Base-by-base conservation (phyloP, 768 basidiomycete genomes). In the Collybiopsis luxurians region DNA sequence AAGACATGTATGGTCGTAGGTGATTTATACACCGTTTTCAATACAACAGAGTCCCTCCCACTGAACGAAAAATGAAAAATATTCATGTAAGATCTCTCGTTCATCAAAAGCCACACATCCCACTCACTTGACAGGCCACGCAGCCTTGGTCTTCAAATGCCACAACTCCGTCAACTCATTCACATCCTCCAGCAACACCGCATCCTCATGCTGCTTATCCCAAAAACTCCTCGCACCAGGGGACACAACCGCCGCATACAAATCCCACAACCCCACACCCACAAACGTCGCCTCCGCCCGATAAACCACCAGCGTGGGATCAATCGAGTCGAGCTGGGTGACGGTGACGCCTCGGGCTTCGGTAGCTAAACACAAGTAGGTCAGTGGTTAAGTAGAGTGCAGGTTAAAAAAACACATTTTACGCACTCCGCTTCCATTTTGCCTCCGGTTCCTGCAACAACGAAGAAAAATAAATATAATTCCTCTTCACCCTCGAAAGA, bases 381-480 rank as follows among this genome's bases (percentile, higher is more conserved):
- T 45, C 23, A 54, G 31, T 34, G 31, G 5, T 34, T 13, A 34
- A 6, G 31, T 34, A 34, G 13, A 13, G 19, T 24, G 6, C 11
- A 36, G 34, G 58, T 28, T 60, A 38, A 28, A 24, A 34, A 21
- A 39, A 55, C 38, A 39, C 48, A 13, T 59, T 31, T 48, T 60
- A 74, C 87, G 64, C 70, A 92, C 90, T 91, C 66, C 87, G 79
- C 66, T 86, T 86, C 96, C 96, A 99, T 70, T 99, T 99, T 2
- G 94, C 93, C 70, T 98, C 95, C 0, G 97, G 97, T 65, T 98
- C 96, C 70, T 98, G 97, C 48, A 99, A 72, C 47, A 99, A 75
- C 0, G 95, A 97, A 1, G 95, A 95, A 69, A 99, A 98, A 71
- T 98, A 98, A 53, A 98, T 98, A 65, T 99, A 99, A 69, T 92